A percentile compares a stretch with the other conserved stretches of the same genome.
These are phyloP conservation scores for Lecanoromycetidae sp. DNA, from an alignment of 2,329 filamentous ascomycete genomes.

Conservation along the genomic window DNA sequence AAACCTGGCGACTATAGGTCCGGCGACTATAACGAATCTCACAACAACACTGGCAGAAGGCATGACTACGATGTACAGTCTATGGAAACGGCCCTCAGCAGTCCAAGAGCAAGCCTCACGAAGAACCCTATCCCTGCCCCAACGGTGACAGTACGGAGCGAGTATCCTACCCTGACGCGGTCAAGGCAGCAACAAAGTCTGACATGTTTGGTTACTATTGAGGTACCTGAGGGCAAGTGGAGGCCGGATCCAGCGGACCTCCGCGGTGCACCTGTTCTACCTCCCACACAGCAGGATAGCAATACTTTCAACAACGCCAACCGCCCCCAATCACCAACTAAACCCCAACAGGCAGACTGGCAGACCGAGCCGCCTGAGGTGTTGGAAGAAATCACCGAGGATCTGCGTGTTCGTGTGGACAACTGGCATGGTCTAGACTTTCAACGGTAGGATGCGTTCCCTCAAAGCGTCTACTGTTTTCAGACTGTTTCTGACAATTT, in stretches of 20 bases:
- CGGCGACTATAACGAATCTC: constrained; percentile 36
- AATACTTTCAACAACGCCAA: constrained; percentile 45
- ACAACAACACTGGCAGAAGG: constrained; percentile 50
- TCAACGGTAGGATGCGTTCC: constrained; percentile 52
- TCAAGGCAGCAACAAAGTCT: constrained; percentile 90
- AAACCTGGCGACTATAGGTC: too few species aligned
- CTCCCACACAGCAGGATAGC: constrained; percentile 35
- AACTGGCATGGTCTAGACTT: constrained; percentile 98
- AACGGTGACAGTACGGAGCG: constrained; percentile 85
- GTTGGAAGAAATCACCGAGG: constrained; percentile 75
- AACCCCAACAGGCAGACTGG: constrained; percentile 26
- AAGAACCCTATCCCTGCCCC: constrained; percentile 85
- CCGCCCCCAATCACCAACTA: constrained; percentile 49
- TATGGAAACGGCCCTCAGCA: constrained; percentile 76
- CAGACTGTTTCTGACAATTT: constrained; percentile 3
- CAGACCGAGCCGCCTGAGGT: constrained; percentile 66
- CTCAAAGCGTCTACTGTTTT: not conserved
- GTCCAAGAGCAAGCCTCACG: constrained; percentile 52
- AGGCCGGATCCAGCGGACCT: constrained; percentile 71
- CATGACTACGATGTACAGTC: constrained; percentile 95
- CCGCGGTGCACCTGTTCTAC: constrained; percentile 40
- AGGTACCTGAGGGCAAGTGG: constrained; percentile 90
- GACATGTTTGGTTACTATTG: constrained; percentile 86
- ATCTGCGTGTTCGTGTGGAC: constrained; percentile 74
- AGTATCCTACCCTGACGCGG: constrained; percentile 86